These are phyloP conservation scores for Dactylellina leptospora DNA, from an alignment of 2,329 filamentous ascomycete species.

Conservation along the genomic window DNA sequence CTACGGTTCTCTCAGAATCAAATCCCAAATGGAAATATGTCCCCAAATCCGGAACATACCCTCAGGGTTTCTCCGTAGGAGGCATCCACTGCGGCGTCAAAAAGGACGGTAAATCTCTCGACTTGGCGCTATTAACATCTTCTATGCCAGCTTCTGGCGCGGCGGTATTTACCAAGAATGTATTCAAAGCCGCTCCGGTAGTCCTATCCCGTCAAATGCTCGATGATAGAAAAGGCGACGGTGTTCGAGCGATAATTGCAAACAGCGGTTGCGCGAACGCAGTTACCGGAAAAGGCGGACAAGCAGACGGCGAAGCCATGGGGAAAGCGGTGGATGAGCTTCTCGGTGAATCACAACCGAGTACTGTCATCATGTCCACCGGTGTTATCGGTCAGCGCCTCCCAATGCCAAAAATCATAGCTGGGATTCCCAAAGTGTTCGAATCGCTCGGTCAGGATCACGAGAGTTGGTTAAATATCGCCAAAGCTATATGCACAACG, in stretches of 20 bases:
- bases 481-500: conserved; percentile 94
- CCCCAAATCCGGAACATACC: conserved; percentile 83
- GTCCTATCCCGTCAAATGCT: conserved; percentile 81
- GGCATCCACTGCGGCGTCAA: conserved; percentile 94
- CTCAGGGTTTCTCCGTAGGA: conserved; percentile 85
- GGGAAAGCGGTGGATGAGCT: conserved; percentile 75
- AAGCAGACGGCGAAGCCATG: conserved; percentile 89
- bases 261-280: conserved; percentile 98
- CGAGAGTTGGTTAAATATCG: conserved; percentile 84
- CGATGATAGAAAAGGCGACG: conserved; percentile 71
- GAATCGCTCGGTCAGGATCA: conserved; percentile 76
- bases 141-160: conserved; percentile 85
- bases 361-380: conserved; percentile 96
- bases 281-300: conserved; percentile 87
- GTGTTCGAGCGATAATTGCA: conserved; percentile 82
- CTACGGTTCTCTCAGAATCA: conserved; percentile 65
- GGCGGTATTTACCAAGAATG: conserved; percentile 96
- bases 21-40: conserved; percentile 89
- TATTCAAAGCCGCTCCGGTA: conserved; percentile 95
- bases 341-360: conserved; percentile 64
- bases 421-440: conserved; percentile 80
- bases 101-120: conserved; percentile 86
- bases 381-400: conserved; percentile 95
- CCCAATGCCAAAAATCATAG: conserved; percentile 88
- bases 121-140: conserved; percentile 87